Conservation (phyloP, 257 asterid species). For the Gynochthodes officinalis region DNA sequence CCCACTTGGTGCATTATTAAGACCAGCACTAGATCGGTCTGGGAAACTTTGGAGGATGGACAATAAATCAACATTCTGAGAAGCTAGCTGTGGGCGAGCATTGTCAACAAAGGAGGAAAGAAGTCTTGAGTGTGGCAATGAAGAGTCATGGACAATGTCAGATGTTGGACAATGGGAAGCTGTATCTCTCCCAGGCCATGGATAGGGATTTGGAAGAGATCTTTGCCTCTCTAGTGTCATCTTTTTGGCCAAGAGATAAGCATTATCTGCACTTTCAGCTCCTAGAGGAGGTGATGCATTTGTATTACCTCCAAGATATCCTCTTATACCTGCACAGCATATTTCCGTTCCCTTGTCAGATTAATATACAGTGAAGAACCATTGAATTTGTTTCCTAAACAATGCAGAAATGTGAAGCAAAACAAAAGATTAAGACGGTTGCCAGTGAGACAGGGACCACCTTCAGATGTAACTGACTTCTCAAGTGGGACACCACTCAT, state of each 20-base stretch:
- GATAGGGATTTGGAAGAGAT: slow-evolving; percentile 56
- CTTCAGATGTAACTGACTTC: slow-evolving; percentile 68
- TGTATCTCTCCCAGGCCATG: slow-evolving; percentile 66
- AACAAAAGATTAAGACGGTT: background rate
- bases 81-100: slow-evolving; percentile 38
- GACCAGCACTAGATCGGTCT: slow-evolving; percentile 44
- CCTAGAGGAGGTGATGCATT: slow-evolving; percentile 43
- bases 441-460: slow-evolving; percentile 32
- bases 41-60: slow-evolving; percentile 56
- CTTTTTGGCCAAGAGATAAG: slow-evolving; percentile 55
- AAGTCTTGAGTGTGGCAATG: slow-evolving; percentile 46
- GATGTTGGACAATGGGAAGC: slow-evolving; percentile 40
- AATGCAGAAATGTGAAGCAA: background rate
- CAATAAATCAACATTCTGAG: slow-evolving; percentile 64
- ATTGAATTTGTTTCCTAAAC: background rate
- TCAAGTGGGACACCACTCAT: slow-evolving; percentile 44
- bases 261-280: slow-evolving; percentile 52
- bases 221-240: slow-evolving; percentile 73
- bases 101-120: slow-evolving; percentile 47
- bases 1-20: slow-evolving; percentile 48
- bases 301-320: slow-evolving; percentile 48
- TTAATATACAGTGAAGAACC: slow-evolving; percentile 6
- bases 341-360: slow-evolving; percentile 11
- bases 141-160: slow-evolving; percentile 48
- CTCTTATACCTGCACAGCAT: slow-evolving; percentile 62